Conservation (phyloP, 768 basidiomycete species). For the Termitomyces sp. region DNA sequence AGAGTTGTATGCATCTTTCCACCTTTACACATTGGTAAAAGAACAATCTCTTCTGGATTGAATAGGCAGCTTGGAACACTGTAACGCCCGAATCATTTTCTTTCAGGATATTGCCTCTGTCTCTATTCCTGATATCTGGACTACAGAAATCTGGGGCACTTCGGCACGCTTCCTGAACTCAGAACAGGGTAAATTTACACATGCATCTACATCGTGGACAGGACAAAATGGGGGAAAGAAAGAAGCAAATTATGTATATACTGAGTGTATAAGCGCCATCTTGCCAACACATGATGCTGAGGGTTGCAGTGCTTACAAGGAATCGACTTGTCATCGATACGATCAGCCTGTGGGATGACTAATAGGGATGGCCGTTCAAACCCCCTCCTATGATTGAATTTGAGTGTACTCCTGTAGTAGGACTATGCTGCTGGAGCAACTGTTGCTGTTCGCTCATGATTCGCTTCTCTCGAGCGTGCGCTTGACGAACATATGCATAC, state of each 20-base stretch:
- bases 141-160: background rate
- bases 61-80: background rate
- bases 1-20: background rate
- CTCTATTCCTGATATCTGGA: background rate
- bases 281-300: background rate
- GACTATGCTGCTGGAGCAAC: conserved; percentile 15
- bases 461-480: conserved; percentile 56
- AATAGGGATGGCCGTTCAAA: background rate
- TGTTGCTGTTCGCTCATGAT: conserved; percentile 24
- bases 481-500: conserved; percentile 82
- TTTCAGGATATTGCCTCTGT: background rate
- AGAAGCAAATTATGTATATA: background rate
- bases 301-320: background rate
- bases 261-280: background rate
- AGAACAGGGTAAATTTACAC: background rate
- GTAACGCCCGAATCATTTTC: background rate
- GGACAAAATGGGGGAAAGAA: background rate
- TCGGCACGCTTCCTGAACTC: background rate
- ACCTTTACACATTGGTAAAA: background rate
- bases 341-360: background rate
- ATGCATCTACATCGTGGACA: background rate
- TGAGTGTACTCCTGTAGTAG: conserved; percentile 24
- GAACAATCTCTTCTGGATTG: background rate
- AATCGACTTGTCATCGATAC: background rate
- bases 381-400: conserved; percentile 22